A percentile compares a stretch with the other conserved stretches of the same genome.
phyloP scores from a whole-genome alignment of 2,329 filamentous ascomycete species.

The Bipolaris cookei region DNA sequence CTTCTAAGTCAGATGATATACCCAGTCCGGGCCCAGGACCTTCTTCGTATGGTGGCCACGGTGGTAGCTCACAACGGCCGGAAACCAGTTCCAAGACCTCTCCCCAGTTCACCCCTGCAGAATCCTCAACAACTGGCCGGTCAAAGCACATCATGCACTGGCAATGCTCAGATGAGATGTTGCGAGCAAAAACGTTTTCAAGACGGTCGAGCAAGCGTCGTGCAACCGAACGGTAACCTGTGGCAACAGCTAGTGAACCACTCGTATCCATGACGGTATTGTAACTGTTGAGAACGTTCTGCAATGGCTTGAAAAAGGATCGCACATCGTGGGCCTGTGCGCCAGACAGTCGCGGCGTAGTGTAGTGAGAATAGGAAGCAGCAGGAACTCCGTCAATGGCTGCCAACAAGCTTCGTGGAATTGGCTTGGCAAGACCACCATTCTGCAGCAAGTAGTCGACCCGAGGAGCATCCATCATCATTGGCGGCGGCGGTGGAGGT shows the following conservation, averaged over 20 bases:
- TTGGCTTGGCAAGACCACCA: slow-evolving; percentile 74
- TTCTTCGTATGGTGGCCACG: slow-evolving; percentile 82
- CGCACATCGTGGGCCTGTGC: slow-evolving; percentile 64
- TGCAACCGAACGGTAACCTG: slow-evolving; percentile 93
- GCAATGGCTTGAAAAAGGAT: slow-evolving; percentile 81
- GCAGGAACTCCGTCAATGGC: slow-evolving; percentile 64
- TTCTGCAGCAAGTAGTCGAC: slow-evolving; percentile 93
- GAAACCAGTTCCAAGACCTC: slow-evolving; percentile 93
- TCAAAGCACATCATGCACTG: slow-evolving; percentile 81
- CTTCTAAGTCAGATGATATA: slow-evolving; percentile 57
- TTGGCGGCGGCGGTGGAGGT: slow-evolving; percentile 74
- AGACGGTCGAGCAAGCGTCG: slow-evolving; percentile 86
- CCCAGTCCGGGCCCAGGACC: slow-evolving; percentile 62
- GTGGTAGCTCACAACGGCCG: slow-evolving; percentile 81
- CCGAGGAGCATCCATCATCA: slow-evolving; percentile 72
- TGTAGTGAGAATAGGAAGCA: slow-evolving; percentile 65
- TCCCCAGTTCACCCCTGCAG: slow-evolving; percentile 84
- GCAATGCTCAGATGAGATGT: slow-evolving; percentile 87
- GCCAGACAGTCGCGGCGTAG: slow-evolving; percentile 58
- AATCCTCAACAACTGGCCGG: slow-evolving; percentile 51
- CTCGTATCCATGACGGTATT: slow-evolving; percentile 78
- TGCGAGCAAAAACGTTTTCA: slow-evolving; percentile 91
- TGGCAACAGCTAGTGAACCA: slow-evolving; percentile 92
- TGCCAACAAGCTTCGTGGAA: slow-evolving; percentile 76
- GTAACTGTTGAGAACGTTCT: slow-evolving; percentile 85